phyloP scores from a whole-genome alignment of 176 grass and related monocot genomes.

The Carex cristatella region DNA sequence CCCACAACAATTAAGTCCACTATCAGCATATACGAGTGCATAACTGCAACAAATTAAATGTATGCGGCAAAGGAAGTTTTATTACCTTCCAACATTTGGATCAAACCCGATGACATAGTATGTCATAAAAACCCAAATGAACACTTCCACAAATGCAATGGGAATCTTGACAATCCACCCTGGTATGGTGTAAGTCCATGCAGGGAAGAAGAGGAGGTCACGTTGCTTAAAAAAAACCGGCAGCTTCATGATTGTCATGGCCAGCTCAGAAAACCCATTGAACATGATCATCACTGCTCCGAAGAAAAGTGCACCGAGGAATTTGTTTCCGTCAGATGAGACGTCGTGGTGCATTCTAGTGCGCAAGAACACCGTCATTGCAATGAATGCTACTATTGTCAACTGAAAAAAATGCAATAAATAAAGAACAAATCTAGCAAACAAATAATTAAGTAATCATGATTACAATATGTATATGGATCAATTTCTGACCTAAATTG shows the following conservation, averaged over 20 bases:
- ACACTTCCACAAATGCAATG: conserved; percentile 61
- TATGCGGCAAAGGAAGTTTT: neutral
- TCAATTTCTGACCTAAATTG: neutral
- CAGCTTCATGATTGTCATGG: conserved; percentile 54
- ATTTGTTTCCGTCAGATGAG: conserved; percentile 27
- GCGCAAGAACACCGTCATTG: conserved; percentile 74
- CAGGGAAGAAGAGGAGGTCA: conserved; percentile 79
- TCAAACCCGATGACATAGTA: conserved; percentile 93
- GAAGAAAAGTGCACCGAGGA: conserved; percentile 54
- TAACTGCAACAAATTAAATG: neutral
- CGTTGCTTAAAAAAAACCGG: conserved; percentile 96
- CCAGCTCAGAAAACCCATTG: conserved; percentile 67
- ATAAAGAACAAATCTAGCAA: neutral
- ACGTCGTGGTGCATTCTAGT: conserved; percentile 54
- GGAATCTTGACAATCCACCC: conserved; percentile 83
- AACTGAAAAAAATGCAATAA: conserved; percentile 34
- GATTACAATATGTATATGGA: neutral
- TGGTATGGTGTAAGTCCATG: conserved; percentile 80
- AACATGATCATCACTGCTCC: conserved; percentile 69
- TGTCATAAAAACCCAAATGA: conserved; percentile 51
- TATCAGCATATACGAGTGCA: neutral
- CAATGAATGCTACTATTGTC: conserved; percentile 34
- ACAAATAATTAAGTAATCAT: neutral
- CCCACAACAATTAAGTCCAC: neutral
- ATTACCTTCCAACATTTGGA: conserved; percentile 69